Evolutionary conservation across 805 yeast species (phyloP), one percentile per base, ranked within the genome.

Genomic region (Ogataea minuta): DNA sequence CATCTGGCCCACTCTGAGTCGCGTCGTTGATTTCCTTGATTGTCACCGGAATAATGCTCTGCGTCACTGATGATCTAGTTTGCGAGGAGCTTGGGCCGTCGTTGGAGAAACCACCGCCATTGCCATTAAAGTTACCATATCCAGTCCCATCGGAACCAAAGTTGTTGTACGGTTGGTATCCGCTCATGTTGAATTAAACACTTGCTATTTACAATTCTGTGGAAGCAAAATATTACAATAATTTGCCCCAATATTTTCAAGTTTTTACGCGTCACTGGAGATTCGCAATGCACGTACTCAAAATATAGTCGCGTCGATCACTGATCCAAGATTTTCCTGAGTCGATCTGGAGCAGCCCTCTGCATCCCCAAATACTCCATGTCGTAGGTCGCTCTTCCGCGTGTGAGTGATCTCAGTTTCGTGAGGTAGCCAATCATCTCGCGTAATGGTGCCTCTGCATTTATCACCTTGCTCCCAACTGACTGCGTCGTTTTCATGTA

Each of bases 371-470:
- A 60, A 48, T 81, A 84, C 10, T 76, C 72, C 95, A 91, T 86
- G 44, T 79, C 78, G 60, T 85, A 89, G 2, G 79, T 74, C 2
- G 90, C 95, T 29, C 95, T 71, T 1, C 99, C 99, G 55, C 88
- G 89, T 0, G 97, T 90, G 50, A 89, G 66, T 25, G 93, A 81
- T 52, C 98, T 66, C 31, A 93, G 66, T 45, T 76, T 77, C 9
- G 81, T 77, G 43, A 88, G 70, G 59, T 93, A 93, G 0, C 97
- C 96, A 33, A 89, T 76, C 96, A 93, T 89, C 45, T 84, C 95
- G 44, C 81, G 73, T 56, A 93, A 67, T 3, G 99, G 97, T 0
- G 89, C 90, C 35, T 73, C 76, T 0, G 96, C 96, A n/a, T 67
- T 67, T 23, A 93, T 76, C 6, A 74, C 63, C 62, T 86, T 76